Conservation (phyloP, 805 yeast genomes). For the Candida lessepsii region DNA sequence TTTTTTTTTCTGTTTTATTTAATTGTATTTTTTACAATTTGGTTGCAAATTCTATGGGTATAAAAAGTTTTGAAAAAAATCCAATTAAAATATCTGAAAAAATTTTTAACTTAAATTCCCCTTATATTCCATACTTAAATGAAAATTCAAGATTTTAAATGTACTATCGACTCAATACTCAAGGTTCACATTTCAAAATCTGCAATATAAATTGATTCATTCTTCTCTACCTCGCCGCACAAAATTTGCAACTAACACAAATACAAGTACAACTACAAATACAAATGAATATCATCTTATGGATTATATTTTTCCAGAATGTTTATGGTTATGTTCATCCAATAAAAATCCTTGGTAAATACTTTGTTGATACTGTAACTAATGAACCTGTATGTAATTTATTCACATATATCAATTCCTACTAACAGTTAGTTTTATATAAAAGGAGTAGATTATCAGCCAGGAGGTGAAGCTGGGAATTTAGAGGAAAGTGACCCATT, state of each 20-base stretch:
- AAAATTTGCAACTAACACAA: constrained; percentile 1
- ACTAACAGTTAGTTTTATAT: constrained; percentile 56
- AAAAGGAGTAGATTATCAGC: constrained; percentile 92
- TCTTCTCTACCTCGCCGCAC: constrained; percentile 2
- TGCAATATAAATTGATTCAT: too few species aligned
- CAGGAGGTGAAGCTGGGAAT: constrained; percentile 88
- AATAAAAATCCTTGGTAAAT: constrained; percentile 63
- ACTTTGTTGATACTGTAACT: constrained; percentile 74
- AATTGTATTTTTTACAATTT: too few species aligned
- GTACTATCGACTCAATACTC: too few species aligned
- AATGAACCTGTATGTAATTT: constrained; percentile 56
- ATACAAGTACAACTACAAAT: background rate
- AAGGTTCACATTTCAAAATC: too few species aligned
- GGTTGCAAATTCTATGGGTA: too few species aligned
- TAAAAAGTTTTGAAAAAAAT: too few species aligned
- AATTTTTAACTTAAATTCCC: too few species aligned
- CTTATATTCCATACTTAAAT: too few species aligned
- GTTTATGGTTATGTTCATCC: constrained; percentile 50
- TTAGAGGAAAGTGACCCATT: constrained; percentile 64
- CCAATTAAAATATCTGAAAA: too few species aligned
- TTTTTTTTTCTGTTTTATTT: too few species aligned
- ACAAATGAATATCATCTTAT: constrained; percentile 1
- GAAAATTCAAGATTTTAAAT: too few species aligned
- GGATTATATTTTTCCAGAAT: background rate
- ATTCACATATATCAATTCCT: background rate